Evolutionary conservation across 2,329 filamentous ascomycete species (phyloP).

Genomic region (Sporothrix phasma): DNA sequence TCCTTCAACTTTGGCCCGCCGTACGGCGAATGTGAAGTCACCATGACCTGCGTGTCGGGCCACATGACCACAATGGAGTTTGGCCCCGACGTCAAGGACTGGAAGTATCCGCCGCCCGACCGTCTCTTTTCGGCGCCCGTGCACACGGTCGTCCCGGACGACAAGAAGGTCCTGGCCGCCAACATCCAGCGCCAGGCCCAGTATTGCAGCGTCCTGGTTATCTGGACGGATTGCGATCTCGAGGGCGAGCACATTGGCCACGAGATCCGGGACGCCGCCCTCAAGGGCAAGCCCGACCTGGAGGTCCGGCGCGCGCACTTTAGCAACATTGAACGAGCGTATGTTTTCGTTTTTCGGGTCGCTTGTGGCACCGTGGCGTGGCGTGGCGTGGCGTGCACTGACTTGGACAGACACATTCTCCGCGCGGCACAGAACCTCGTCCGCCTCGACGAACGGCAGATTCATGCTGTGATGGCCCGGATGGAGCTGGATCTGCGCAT

Average conservation of each 20-base stretch:
- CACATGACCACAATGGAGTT: constrained; percentile 82
- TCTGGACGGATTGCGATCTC: constrained; percentile 98
- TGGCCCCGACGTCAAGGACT: constrained; percentile 60
- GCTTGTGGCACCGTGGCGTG: background rate
- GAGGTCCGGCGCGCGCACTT: constrained; percentile 80
- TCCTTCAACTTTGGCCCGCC: constrained; percentile 71
- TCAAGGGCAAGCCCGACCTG: constrained; percentile 63
- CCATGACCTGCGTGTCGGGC: constrained; percentile 87
- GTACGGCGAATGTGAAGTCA: constrained; percentile 76
- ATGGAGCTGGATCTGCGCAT: constrained; percentile 91
- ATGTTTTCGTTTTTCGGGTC: constrained; percentile 24
- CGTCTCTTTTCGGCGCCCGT: constrained; percentile 75
- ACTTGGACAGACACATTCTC: constrained; percentile 62
- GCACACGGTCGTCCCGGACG: constrained; percentile 54
- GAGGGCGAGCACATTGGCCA: constrained; percentile 95
- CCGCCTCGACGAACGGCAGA: constrained; percentile 72
- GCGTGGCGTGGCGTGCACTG: background rate
- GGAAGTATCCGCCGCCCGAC: constrained; percentile 70
- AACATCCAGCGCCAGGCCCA: constrained; percentile 77
- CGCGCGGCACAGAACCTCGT: constrained; percentile 69
- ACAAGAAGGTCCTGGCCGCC: constrained; percentile 68
- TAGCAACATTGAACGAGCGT: constrained; percentile 92
- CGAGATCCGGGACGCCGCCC: constrained; percentile 76
- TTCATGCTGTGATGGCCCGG: constrained; percentile 75
- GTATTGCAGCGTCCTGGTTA: constrained; percentile 66